A percentile compares a stretch with the other conserved stretches of the same genome.
phyloP scores from a whole-genome alignment of 2,329 filamentous ascomycete species.

The Aspergillus novoparasiticus region DNA sequence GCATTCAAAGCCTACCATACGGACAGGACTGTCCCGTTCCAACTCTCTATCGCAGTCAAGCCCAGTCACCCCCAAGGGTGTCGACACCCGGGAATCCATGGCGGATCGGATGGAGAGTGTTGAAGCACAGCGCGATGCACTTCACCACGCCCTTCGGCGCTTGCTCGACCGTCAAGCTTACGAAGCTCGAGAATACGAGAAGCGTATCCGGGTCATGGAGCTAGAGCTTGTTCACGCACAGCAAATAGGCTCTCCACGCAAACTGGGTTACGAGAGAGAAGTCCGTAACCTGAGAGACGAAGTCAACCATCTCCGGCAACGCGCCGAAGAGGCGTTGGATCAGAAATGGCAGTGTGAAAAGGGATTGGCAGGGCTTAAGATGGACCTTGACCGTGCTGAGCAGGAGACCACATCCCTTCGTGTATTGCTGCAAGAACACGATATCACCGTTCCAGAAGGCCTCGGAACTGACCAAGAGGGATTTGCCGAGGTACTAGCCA shows the following conservation, averaged over 20 bases:
- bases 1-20: slow-evolving; percentile 44
- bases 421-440: slow-evolving; percentile 75
- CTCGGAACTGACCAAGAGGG: slow-evolving; percentile 50
- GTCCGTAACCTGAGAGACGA: slow-evolving; percentile 79
- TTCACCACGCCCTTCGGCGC: slow-evolving; percentile 83
- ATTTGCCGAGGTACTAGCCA: slow-evolving; percentile 54
- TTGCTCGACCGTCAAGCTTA: slow-evolving; percentile 83
- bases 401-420: slow-evolving; percentile 87
- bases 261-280: slow-evolving; percentile 80
- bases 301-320: slow-evolving; percentile 77
- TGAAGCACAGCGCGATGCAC: slow-evolving; percentile 87
- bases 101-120: slow-evolving; percentile 86
- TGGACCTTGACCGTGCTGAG: slow-evolving; percentile 94
- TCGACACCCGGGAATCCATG: slow-evolving; percentile 68
- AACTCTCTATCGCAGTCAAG: slow-evolving; percentile 62
- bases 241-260: slow-evolving; percentile 65
- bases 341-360: slow-evolving; percentile 97
- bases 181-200: slow-evolving; percentile 80
- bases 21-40: slow-evolving; percentile 41
- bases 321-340: slow-evolving; percentile 90
- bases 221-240: slow-evolving; percentile 75
- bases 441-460: slow-evolving; percentile 71
- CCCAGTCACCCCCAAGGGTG: slow-evolving; percentile 54
- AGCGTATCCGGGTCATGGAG: slow-evolving; percentile 76
- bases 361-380: slow-evolving; percentile 83